Conservation (phyloP, 345 rosid species). For the Populus davidiana region DNA sequence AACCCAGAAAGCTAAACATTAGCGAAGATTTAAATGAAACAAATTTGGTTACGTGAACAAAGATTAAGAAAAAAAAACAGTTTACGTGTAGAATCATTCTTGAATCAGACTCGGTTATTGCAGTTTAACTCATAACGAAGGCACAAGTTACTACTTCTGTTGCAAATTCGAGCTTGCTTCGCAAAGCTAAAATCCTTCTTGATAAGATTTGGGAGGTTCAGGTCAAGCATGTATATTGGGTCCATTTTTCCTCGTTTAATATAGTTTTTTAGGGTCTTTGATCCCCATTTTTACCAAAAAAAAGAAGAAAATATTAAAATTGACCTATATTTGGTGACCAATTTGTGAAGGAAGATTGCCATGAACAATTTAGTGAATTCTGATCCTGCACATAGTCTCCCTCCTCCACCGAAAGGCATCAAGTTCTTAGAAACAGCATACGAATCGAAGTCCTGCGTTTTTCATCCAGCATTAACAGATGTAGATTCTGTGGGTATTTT, state of each 20-base stretch:
- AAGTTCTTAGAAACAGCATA: slow-evolving; percentile 21
- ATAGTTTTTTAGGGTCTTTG: too few species aligned
- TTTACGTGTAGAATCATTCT: too few species aligned
- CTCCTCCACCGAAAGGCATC: slow-evolving; percentile 33
- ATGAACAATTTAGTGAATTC: slow-evolving; percentile 19
- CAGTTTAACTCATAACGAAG: too few species aligned
- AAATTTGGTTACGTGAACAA: background rate
- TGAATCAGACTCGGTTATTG: too few species aligned
- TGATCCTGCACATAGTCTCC: slow-evolving; percentile 30
- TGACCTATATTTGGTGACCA: slow-evolving; percentile 29
- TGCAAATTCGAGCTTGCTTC: too few species aligned
- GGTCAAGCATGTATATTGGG: too few species aligned
- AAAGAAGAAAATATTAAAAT: background rate
- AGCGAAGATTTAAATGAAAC: background rate
- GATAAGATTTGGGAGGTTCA: too few species aligned
- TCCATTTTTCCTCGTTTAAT: too few species aligned
- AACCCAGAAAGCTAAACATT: background rate
- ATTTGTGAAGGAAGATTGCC: slow-evolving; percentile 24
- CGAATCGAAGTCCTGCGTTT: slow-evolving; percentile 9
- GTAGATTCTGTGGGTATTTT: background rate
- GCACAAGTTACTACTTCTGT: too few species aligned
- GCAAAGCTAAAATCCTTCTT: too few species aligned
- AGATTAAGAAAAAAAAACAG: too few species aligned
- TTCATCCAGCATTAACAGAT: background rate
- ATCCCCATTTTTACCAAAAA: too few species aligned